A percentile compares a stretch with the other conserved stretches of the same genome.
phyloP scores from a whole-genome alignment of 768 basidiomycete species.

The Phaffia tasmanica region DNA sequence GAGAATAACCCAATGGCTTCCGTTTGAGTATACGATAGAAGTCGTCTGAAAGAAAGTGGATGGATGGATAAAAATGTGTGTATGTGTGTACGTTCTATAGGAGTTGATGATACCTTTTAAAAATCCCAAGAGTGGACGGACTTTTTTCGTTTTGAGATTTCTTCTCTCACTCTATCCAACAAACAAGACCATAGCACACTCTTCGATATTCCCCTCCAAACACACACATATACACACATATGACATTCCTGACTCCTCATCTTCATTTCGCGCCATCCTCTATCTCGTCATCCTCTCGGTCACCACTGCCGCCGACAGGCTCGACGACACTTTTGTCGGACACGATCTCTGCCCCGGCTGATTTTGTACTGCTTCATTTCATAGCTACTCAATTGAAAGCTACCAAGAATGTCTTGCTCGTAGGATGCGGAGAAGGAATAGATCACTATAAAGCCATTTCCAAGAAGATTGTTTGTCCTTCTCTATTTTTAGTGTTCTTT shows the following conservation, averaged over 20 bases:
- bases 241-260: conserved; percentile 15
- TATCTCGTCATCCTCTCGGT: conserved; percentile 2
- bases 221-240: background rate
- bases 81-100: no score
- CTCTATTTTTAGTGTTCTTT: background rate
- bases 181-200: no score
- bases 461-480: conserved; percentile 21
- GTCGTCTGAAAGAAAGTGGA: no score
- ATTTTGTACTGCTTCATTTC: conserved; percentile 20
- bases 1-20: no score
- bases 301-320: conserved; percentile 8
- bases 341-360: conserved; percentile 20
- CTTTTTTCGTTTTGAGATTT: no score
- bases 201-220: background rate
- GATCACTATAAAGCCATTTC: conserved; percentile 11
- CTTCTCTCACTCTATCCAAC: no score
- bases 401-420: conserved; percentile 12
- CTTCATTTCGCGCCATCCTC: conserved; percentile 10
- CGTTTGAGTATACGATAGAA: no score
- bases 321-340: conserved; percentile 16
- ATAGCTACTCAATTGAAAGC: conserved; percentile 10
- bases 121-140: no score
- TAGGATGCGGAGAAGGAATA: conserved; percentile 15
- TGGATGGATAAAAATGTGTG: no score
- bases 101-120: no score